Percentiles rank a stretch among this genome's conserved stretches.
Evolutionary conservation across 2,329 filamentous ascomycete genomes (phyloP).

Genomic region (Talaromyces albobiverticillius): DNA sequence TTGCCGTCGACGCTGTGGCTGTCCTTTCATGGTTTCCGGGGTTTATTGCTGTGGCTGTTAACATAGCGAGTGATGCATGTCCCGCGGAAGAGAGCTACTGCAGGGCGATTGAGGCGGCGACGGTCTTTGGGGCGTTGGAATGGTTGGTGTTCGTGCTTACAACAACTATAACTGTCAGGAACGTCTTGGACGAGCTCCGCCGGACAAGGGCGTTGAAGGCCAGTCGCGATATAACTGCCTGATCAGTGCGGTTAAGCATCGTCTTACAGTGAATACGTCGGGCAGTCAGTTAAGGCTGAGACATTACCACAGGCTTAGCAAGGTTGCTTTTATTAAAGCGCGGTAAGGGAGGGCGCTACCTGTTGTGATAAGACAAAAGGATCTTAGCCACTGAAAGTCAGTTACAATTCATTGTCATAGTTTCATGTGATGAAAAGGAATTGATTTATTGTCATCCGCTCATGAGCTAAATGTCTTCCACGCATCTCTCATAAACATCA

Average conservation of each 20-base stretch:
- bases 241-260: no score
- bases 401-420: no score
- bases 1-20: constrained; percentile 10
- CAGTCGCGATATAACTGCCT: no score
- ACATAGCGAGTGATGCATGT: not conserved
- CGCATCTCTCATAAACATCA: not conserved
- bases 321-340: no score
- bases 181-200: not conserved
- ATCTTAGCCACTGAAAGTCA: no score
- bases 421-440: no score
- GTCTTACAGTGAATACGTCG: no score
- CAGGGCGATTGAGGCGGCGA: not conserved
- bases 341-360: no score
- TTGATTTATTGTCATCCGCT: no score
- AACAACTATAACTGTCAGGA: not conserved
- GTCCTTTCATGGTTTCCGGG: constrained; percentile 14
- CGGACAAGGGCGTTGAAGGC: not conserved
- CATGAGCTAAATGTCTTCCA: not conserved
- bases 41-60: constrained; percentile 14
- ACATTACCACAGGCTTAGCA: no score
- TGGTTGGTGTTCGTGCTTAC: not conserved
- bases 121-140: constrained; percentile 3
- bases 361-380: no score
- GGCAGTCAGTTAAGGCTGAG: no score
- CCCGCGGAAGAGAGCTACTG: not conserved